These are phyloP conservation scores for Neofusicoccum ribis DNA, from an alignment of 2,329 filamentous ascomycete species.

Conservation along the genomic window DNA sequence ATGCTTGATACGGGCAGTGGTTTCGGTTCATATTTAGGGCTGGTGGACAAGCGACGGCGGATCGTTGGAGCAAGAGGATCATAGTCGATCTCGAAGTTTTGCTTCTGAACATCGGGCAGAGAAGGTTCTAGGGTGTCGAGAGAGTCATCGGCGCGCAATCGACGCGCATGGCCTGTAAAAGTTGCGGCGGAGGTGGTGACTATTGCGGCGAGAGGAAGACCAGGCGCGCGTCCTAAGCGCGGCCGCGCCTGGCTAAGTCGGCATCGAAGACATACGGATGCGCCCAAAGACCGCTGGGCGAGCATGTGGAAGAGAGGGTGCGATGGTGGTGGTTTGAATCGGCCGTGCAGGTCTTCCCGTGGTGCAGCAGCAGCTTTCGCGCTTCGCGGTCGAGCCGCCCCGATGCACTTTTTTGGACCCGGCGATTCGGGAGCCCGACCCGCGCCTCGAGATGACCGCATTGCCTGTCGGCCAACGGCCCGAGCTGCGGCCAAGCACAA, in stretches of 20 bases:
- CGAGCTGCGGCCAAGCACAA: background rate
- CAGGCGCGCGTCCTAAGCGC: background rate
- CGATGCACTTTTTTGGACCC: slow-evolving; percentile 6
- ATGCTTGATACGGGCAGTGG: too few relatives aligned
- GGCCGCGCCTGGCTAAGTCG: slow-evolving; percentile 32
- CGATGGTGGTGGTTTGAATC: background rate
- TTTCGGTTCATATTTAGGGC: background rate
- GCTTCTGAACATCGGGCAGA: background rate
- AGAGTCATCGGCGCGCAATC: slow-evolving; percentile 26
- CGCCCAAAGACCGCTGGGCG: slow-evolving; percentile 35
- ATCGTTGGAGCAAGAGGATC: background rate
- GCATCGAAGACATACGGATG: slow-evolving; percentile 42
- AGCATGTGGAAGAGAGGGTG: slow-evolving; percentile 31
- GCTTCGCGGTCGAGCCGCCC: background rate
- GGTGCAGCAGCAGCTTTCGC: slow-evolving; percentile 8
- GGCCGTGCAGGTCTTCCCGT: slow-evolving; percentile 5
- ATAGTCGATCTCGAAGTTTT: background rate
- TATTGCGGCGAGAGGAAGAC: background rate
- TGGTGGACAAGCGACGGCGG: background rate
- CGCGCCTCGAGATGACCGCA: background rate
- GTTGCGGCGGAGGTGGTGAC: slow-evolving; percentile 23
- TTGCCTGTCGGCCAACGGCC: background rate
- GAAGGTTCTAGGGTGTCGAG: slow-evolving; percentile 21
- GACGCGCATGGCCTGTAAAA: background rate
- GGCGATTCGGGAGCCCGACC: slow-evolving; percentile 8